Conservation (phyloP, 139 green algal species). For the Chlamydomonas incerta region DNA sequence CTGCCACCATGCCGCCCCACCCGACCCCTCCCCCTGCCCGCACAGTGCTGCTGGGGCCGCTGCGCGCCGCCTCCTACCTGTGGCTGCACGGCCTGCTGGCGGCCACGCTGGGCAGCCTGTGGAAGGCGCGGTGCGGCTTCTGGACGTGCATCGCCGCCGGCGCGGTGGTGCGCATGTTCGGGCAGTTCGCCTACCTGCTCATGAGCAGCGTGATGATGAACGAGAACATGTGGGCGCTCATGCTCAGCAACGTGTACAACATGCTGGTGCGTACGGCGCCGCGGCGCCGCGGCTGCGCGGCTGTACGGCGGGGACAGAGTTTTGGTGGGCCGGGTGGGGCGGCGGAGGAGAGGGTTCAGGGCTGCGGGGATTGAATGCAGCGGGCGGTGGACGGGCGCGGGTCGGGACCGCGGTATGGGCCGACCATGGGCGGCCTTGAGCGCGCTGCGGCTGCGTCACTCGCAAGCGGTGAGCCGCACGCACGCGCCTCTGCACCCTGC, state of each 20-base stretch:
- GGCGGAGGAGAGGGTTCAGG: too few species aligned
- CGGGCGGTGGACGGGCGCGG: too few species aligned
- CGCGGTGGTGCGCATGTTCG: slow-evolving; percentile 64
- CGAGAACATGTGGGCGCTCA: slow-evolving; percentile 82
- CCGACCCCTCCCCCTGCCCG: neutral
- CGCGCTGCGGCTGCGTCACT: too few species aligned
- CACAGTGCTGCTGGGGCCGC: slow-evolving; percentile 85
- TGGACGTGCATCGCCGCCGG: slow-evolving; percentile 42
- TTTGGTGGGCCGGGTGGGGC: too few species aligned
- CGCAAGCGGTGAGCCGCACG: too few species aligned
- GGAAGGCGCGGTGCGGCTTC: slow-evolving; percentile 45
- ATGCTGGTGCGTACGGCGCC: slow-evolving; percentile 84
- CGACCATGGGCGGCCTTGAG: too few species aligned
- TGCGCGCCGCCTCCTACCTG: slow-evolving; percentile 79
- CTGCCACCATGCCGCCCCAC: neutral
- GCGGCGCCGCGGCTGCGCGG: too few species aligned
- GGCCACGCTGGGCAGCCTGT: slow-evolving; percentile 69
- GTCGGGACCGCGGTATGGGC: too few species aligned
- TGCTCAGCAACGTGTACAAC: slow-evolving; percentile 78
- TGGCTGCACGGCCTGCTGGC: slow-evolving; percentile 81
- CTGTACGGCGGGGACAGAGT: too few species aligned
- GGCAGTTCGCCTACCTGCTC: slow-evolving; percentile 73
- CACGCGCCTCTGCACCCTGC: too few species aligned
- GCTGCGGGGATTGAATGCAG: too few species aligned
- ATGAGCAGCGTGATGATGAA: slow-evolving; percentile 77